These are phyloP conservation scores for Meyerozyma smithsonii DNA, from an alignment of 1,139 yeast genomes.

Conservation along the genomic window DNA sequence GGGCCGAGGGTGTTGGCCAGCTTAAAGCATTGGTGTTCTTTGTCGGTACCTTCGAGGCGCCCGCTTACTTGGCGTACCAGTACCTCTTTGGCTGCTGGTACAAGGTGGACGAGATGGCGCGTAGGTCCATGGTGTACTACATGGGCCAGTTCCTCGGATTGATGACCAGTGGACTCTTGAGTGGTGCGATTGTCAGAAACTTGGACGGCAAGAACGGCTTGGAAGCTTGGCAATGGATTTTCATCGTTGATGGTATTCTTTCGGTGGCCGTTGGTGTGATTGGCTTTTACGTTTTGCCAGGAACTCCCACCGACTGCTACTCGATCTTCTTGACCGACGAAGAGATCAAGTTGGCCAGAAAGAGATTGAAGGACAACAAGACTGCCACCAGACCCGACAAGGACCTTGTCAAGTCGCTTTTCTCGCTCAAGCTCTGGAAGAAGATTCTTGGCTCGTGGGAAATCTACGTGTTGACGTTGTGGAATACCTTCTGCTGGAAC, in stretches of 20 bases:
- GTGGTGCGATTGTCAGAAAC: conserved; percentile 51
- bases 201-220: conserved; percentile 47
- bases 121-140: conserved; percentile 59
- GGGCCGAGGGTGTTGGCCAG: conserved; percentile 42
- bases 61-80: conserved; percentile 55
- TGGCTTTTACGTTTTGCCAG: conserved; percentile 63
- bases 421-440: conserved; percentile 40
- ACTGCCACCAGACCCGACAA: conserved; percentile 23
- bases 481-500: conserved; percentile 64
- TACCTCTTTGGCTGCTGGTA: conserved; percentile 62
- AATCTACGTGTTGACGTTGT: conserved; percentile 43
- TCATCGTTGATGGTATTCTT: conserved; percentile 60
- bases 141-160: conserved; percentile 59
- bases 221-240: conserved; percentile 72
- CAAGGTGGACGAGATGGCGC: conserved; percentile 48
- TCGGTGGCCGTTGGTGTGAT: conserved; percentile 57
- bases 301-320: conserved; percentile 60
- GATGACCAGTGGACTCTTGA: conserved; percentile 59
- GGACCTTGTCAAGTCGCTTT: conserved; percentile 6
- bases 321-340: conserved; percentile 56
- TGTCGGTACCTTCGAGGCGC: conserved; percentile 60
- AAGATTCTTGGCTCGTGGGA: conserved; percentile 51
- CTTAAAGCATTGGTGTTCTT: conserved; percentile 56
- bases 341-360: conserved; percentile 59
- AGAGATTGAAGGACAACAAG: conserved; percentile 45